Conservation (phyloP, 345 rosid genomes). For the Brassica carinata region DNA sequence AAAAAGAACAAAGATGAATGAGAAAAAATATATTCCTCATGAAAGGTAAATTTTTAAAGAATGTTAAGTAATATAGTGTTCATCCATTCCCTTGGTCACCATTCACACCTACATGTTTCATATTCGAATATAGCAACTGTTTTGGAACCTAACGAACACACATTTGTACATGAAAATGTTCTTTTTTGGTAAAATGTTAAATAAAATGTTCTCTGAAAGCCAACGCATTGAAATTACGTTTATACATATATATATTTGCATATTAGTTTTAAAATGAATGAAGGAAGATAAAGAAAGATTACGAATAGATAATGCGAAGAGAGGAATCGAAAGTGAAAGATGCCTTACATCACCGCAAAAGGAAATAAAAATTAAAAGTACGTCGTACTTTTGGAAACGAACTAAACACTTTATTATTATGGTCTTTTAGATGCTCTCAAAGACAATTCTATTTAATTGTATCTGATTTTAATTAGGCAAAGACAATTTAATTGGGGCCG, state of each 20-base stretch:
- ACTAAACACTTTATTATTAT: constrained; percentile 8
- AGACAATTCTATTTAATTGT: constrained; percentile 10
- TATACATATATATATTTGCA: not conserved
- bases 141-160: constrained; percentile 2
- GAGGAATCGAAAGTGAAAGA: constrained; percentile 36
- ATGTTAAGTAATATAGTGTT: no score
- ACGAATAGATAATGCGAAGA: constrained; percentile 26
- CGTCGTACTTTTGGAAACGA: constrained; percentile 24
- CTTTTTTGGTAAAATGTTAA: no score
- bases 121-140: not conserved
- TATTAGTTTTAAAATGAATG: not conserved
- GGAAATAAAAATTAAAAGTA: constrained; percentile 21
- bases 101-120: no score
- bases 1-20: no score
- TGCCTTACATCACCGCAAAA: constrained; percentile 37
- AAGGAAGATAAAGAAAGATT: not conserved
- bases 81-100: no score
- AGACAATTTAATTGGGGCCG: constrained; percentile 31
- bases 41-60: no score
- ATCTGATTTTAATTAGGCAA: constrained; percentile 15
- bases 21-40: no score
- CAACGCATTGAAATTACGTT: not conserved
- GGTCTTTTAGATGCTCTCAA: constrained; percentile 40
- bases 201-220: no score
- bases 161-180: not conserved